Evolutionary conservation across 2,329 filamentous ascomycete species (phyloP), one percentile per base, ranked within the genome.

Genomic region (Rosellinia necatrix): DNA sequence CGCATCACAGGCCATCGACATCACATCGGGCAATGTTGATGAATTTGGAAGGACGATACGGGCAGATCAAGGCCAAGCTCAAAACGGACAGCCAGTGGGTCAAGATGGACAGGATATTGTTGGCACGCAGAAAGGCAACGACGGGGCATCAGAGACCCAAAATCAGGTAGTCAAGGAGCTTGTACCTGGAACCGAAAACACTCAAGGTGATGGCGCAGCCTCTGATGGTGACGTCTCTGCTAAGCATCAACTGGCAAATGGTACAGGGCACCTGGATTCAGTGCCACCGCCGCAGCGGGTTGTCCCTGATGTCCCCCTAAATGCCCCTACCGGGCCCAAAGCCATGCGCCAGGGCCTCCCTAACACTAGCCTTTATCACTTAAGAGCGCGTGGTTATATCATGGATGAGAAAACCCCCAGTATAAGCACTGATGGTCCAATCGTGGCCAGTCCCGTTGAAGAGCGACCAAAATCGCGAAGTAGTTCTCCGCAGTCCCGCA

Each of bases 321-420:
- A 81, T 75, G 94, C 94, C 24, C 94, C 94, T 24, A 96, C 89
- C 51, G 94, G 92, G 8, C 94, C 94, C 43, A 92, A 94, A 74
- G 94, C 94, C 15, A 96, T 97, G 91, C 84, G 93, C 61, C 89
- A 94, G 73, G 91, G 92, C 25, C 78, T 92, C 9, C 89, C 90
- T 48, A 96, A 96, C 72, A 92, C 88, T 54, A 90, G 89, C 64
- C 82, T 90, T 49, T 82, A 86, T 62, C 83, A 89, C 66, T 71
- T 87, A 71, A 78, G 84, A 61, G 82, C 82, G 21, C 74, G 78
- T 60, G 80, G 79, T 34, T 77, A 71, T 61, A 74, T 81, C 32
- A 73, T 72, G 63, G 75, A 76, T 61, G 71, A 76, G 47, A 66
- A 65, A 54, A 65, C 61, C 50, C 67, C 71, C 30, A 70, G 68